phyloP scores from a whole-genome alignment of 768 basidiomycete genomes.

The Boletus huronensis region DNA sequence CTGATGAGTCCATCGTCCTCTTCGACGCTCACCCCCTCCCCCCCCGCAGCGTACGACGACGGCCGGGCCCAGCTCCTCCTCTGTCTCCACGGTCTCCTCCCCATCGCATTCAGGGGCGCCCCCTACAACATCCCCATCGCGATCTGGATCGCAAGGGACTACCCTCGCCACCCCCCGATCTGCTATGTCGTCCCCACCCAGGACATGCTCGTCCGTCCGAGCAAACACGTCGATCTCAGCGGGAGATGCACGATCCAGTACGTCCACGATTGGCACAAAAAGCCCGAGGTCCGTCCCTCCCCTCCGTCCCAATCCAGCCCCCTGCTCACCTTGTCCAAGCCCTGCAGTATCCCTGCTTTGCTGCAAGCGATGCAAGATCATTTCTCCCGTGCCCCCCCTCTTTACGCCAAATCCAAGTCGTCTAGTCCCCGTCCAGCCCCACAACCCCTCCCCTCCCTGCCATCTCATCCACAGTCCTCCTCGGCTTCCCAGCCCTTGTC shows the following conservation, averaged over 20 bases:
- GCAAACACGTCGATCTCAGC: slow-evolving; percentile 74
- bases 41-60: slow-evolving; percentile 77
- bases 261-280: slow-evolving; percentile 71
- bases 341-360: slow-evolving; percentile 70
- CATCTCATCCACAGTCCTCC: slow-evolving; percentile 17
- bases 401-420: slow-evolving; percentile 76
- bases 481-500: slow-evolving; percentile 19
- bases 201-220: slow-evolving; percentile 84
- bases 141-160: slow-evolving; percentile 83
- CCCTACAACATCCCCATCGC: slow-evolving; percentile 94
- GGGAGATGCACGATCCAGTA: slow-evolving; percentile 71
- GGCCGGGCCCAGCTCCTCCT: slow-evolving; percentile 90
- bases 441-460: slow-evolving; percentile 17
- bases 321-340: slow-evolving; percentile 40
- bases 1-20: background rate
- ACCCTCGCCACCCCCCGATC: slow-evolving; percentile 80
- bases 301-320: slow-evolving; percentile 3
- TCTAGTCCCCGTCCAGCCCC: slow-evolving; percentile 22
- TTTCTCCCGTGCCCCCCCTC: slow-evolving; percentile 84
- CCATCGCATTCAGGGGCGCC: slow-evolving; percentile 70
- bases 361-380: slow-evolving; percentile 74
- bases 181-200: slow-evolving; percentile 88
- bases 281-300: slow-evolving; percentile 51
- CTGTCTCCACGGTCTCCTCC: slow-evolving; percentile 86
- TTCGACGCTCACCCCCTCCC: background rate